Evolutionary conservation across 2,329 filamentous ascomycete species (phyloP), one percentile per base, ranked within the genome.

Genomic region (Byssoonygena ceratinophila): DNA sequence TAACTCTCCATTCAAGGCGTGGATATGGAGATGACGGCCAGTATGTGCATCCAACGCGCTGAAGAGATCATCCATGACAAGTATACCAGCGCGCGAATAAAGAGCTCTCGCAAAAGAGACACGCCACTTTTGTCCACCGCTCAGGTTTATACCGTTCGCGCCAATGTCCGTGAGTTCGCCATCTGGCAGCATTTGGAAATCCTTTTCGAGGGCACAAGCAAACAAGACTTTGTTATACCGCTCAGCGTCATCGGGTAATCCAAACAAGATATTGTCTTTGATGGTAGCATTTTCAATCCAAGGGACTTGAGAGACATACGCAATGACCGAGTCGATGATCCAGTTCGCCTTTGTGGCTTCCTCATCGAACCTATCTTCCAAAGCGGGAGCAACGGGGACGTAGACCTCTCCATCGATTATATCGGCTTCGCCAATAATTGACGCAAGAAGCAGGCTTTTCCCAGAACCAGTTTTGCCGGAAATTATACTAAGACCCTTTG

Each of bases 271-370:
- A 59, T 92, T 94, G 41, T 88, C 82, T 52, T 78, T 81, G 56
- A 94, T 82, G 4, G 81, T 85, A 0, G 83, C 84, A 59, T 90
- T 91, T 62, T 91, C 86, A 46, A 92, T 86, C 87, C 86, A 92
- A 0, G 87, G 86, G 6, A 85, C 87, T 63, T 90, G 85, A 1
- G 83, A 80, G 31, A 90, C 84, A 59, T 83, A 91, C 0, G 86
- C 86, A 45, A 89, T 76, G 1, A 83, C 78, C 2, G 77, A 76
- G 6, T 82, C 76, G 14, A 88, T 75, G 41, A 85, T 81, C 85
- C 85, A 89, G 58, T 86, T 73, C 2, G 67, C 66, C 44, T 61
- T 69, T 12, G 69, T 83, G 1, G 84, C 85, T 56, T 81, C 77
- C 49, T 69, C 64, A 59, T 87, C 83, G 56, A 78, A 76, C 34